Evolutionary conservation across 1,284 basidiomycete genomes (phyloP).

Genomic region (Cutaneotrichosporon dermatis): DNA sequence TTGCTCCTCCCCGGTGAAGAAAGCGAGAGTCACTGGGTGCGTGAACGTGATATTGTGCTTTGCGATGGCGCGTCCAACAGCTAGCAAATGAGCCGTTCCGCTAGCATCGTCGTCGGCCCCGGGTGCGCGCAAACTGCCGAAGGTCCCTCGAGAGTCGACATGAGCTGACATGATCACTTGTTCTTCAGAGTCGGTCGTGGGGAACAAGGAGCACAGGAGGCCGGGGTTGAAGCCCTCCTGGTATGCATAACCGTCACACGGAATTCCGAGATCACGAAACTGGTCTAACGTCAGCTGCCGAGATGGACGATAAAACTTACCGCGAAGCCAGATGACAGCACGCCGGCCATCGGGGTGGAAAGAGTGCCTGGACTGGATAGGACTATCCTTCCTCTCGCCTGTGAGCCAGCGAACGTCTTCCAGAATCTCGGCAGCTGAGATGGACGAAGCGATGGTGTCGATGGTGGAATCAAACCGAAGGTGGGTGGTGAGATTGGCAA

Average conservation of each 20-base stretch:
- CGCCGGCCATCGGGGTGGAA: constrained; percentile 64
- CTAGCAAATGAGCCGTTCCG: constrained; percentile 60
- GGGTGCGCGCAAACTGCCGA: constrained; percentile 68
- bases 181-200: constrained; percentile 49
- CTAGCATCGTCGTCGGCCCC: constrained; percentile 71
- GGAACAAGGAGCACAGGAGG: constrained; percentile 60
- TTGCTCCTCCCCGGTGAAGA: constrained; percentile 53
- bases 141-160: constrained; percentile 80
- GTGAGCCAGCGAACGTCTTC: constrained; percentile 73
- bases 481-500: constrained; percentile 41
- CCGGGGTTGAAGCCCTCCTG: constrained; percentile 71
- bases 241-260: constrained; percentile 57
- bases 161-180: constrained; percentile 66
- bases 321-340: constrained; percentile 72
- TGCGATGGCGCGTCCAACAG: constrained; percentile 66
- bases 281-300: constrained; percentile 23
- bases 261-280: constrained; percentile 68
- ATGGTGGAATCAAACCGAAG: constrained; percentile 27
- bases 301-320: constrained; percentile 27
- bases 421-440: constrained; percentile 54
- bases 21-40: constrained; percentile 45
- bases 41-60: constrained; percentile 56
- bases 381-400: constrained; percentile 60
- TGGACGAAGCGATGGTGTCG: constrained; percentile 14
- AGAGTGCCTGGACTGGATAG: constrained; percentile 68